phyloP scores from a whole-genome alignment of 2,329 filamentous ascomycete genomes.

The Colletotrichum orchidophilum region DNA sequence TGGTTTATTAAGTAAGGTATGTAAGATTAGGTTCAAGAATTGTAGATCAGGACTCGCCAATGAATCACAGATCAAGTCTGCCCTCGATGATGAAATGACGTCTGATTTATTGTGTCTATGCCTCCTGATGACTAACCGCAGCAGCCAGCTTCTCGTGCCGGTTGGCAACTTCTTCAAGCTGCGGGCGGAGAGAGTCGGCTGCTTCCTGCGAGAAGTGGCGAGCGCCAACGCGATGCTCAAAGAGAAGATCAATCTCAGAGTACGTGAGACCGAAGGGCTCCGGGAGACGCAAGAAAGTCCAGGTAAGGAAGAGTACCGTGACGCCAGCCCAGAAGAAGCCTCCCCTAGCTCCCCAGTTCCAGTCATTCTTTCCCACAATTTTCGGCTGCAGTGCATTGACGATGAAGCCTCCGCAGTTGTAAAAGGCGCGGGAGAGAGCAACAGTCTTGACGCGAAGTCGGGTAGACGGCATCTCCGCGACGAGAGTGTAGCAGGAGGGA shows the following conservation, averaged over 20 bases:
- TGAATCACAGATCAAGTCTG: not conserved
- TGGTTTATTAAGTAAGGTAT: not conserved
- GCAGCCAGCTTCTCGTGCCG: conserved; percentile 29
- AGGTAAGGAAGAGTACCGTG: conserved; percentile 41
- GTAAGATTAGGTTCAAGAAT: not conserved
- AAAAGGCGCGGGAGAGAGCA: conserved; percentile 53
- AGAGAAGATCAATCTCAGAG: conserved; percentile 39
- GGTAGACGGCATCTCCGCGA: conserved; percentile 54
- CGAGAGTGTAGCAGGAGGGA: conserved; percentile 55
- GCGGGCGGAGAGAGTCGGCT: conserved; percentile 29
- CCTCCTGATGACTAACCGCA: conserved; percentile 26
- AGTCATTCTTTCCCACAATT: conserved; percentile 34
- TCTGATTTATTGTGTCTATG: too few species aligned
- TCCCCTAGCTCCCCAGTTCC: conserved; percentile 44
- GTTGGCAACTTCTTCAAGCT: conserved; percentile 34
- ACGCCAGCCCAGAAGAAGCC: conserved; percentile 42
- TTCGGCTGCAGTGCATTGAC: conserved; percentile 38
- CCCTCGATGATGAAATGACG: too few species aligned
- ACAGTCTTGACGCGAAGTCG: conserved; percentile 57
- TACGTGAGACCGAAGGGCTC: conserved; percentile 41
- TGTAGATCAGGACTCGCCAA: not conserved
- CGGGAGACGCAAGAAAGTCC: conserved; percentile 43
- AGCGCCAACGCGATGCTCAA: conserved; percentile 37
- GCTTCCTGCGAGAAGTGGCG: conserved; percentile 31
- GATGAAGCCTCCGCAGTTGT: conserved; percentile 53